phyloP scores from a whole-genome alignment of 352 stramenopile genomes.

The Ophiocytium majus region DNA sequence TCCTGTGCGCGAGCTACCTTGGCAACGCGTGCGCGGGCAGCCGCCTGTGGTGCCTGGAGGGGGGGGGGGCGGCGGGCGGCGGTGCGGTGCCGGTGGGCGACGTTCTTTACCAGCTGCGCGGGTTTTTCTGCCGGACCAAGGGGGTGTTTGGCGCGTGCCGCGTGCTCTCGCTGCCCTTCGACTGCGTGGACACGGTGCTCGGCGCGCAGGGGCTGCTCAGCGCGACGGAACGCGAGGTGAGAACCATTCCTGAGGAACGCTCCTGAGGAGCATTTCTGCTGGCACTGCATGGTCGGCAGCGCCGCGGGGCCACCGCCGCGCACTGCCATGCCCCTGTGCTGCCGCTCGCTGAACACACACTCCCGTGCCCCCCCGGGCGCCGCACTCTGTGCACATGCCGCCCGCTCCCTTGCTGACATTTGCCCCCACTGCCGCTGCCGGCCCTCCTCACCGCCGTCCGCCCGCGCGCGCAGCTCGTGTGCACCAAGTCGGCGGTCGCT shows the following conservation, averaged over 20 bases:
- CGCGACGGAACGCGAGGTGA: constrained; percentile 38
- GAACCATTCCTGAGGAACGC: neutral
- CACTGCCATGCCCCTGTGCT: neutral
- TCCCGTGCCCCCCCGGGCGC: neutral
- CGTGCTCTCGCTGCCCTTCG: constrained; percentile 39
- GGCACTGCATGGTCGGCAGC: neutral
- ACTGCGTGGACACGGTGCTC: constrained; percentile 33
- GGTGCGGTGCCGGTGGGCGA: neutral
- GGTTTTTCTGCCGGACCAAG: constrained; percentile 36
- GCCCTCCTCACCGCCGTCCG: neutral
- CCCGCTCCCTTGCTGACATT: neutral
- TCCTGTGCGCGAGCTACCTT: constrained; percentile 34
- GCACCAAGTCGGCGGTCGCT: neutral
- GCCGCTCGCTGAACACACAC: too few species aligned
- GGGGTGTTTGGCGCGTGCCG: constrained; percentile 21
- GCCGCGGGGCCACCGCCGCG: neutral
- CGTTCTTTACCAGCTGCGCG: constrained; percentile 35
- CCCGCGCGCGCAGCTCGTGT: constrained; percentile 12
- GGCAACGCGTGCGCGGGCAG: constrained; percentile 31
- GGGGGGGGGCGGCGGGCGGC: neutral
- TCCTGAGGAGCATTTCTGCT: neutral
- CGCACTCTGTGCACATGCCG: neutral
- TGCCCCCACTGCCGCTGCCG: neutral
- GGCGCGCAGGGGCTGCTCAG: constrained; percentile 33
- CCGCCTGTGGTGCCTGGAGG: constrained; percentile 20